A percentile compares a stretch with the other conserved stretches of the same genome.
phyloP scores from a whole-genome alignment of 2,329 filamentous ascomycete species.

The Pseudogymnoascus sp. region DNA sequence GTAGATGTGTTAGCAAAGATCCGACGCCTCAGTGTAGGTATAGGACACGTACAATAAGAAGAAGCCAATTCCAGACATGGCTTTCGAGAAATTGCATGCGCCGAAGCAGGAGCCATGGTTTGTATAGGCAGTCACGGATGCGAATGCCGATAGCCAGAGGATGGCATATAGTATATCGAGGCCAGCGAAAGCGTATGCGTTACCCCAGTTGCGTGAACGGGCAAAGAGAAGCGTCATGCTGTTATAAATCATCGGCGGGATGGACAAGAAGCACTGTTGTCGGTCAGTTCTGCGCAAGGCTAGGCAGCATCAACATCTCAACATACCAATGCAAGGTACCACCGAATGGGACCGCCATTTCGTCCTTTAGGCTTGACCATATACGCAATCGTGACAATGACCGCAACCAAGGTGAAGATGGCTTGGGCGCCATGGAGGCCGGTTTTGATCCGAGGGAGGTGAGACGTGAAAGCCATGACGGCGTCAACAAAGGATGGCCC shows the following conservation, averaged over 20 bases:
- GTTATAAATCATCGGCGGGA: slow-evolving; percentile 58
- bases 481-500: slow-evolving; percentile 6
- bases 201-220: slow-evolving; percentile 52
- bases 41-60: slow-evolving; percentile 48
- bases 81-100: slow-evolving; percentile 54
- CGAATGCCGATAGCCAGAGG: slow-evolving; percentile 60
- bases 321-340: slow-evolving; percentile 57
- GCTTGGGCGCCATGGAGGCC: slow-evolving; percentile 50
- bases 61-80: slow-evolving; percentile 54
- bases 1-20: not conserved
- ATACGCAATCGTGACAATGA: slow-evolving; percentile 53
- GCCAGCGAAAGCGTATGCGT: slow-evolving; percentile 53
- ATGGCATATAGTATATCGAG: slow-evolving; percentile 52
- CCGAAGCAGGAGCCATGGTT: slow-evolving; percentile 43
- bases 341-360: slow-evolving; percentile 48
- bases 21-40: not conserved
- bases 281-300: slow-evolving; percentile 9
- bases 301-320: not conserved
- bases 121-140: slow-evolving; percentile 55
- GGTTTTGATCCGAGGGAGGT: slow-evolving; percentile 38
- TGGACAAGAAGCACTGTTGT: slow-evolving; percentile 53
- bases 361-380: slow-evolving; percentile 39
- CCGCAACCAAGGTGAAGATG: slow-evolving; percentile 46
- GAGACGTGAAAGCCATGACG: slow-evolving; percentile 1
- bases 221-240: slow-evolving; percentile 57